These are phyloP conservation scores for Suillus brevipes DNA, from an alignment of 768 basidiomycete genomes.

Conservation along the genomic window DNA sequence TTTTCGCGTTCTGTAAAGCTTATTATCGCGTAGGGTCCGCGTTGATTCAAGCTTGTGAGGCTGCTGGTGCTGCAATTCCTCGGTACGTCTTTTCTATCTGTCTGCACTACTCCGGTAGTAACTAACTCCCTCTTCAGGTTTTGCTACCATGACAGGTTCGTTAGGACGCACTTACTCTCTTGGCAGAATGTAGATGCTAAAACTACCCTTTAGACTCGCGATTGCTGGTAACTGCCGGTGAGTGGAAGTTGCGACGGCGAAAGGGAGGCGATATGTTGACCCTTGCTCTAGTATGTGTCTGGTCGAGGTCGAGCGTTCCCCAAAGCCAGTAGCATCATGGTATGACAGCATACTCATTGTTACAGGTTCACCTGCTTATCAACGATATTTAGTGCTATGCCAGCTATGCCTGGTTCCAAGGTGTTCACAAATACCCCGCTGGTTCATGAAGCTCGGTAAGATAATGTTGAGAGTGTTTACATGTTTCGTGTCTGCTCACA, in stretches of 20 bases:
- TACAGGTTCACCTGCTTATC: background rate
- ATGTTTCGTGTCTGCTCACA: conserved; percentile 13
- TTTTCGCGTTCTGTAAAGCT: conserved; percentile 12
- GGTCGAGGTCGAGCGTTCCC: conserved; percentile 94
- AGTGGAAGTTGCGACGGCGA: conserved; percentile 28
- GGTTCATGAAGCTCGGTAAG: conserved; percentile 81
- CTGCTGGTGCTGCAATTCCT: conserved; percentile 79
- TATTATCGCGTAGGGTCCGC: conserved; percentile 66
- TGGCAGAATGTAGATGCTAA: conserved; percentile 7
- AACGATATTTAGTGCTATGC: conserved; percentile 73
- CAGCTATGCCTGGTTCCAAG: conserved; percentile 91
- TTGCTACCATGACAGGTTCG: conserved; percentile 83
- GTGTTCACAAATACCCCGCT: conserved; percentile 93
- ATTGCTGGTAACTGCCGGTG: conserved; percentile 98
- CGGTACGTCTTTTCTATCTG: conserved; percentile 47
- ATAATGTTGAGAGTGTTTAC: conserved; percentile 4
- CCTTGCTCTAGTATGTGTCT: conserved; percentile 80
- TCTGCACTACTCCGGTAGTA: conserved; percentile 4
- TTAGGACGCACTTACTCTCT: conserved; percentile 1
- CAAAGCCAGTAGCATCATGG: conserved; percentile 95
- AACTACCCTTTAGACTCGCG: conserved; percentile 58
- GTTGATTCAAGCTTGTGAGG: conserved; percentile 95
- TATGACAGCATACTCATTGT: conserved; percentile 32
- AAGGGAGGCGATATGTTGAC: conserved; percentile 9
- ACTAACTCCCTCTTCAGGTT: conserved; percentile 47